Base-by-base conservation (phyloP, 176 grass and related monocot genomes). In the Avena atlantica region DNA sequence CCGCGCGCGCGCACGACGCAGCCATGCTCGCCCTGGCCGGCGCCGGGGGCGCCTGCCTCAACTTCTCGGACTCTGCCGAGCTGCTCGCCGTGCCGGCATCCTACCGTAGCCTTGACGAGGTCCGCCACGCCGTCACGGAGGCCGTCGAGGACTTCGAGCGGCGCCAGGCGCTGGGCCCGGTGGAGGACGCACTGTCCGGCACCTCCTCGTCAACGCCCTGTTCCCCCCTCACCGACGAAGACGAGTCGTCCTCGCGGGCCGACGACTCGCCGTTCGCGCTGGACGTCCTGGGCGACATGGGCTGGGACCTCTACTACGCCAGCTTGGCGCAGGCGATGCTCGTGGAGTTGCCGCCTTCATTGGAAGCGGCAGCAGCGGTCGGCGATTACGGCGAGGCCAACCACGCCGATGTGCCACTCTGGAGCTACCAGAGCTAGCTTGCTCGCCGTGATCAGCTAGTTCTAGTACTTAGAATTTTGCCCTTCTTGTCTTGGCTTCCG, bases 251-350 rank as follows among this genome's bases (percentile, higher is more conserved):
- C 12, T 56, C 52, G 16, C n/a, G 29, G 57, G 9, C 19, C 59
- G 49, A 83, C 23, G 80, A 55, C 40, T 47, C 76, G 17, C 34
- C 58, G 69, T 83, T 81, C 60, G 83, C 83, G 3, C 1, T 89
- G 12, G 85, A 72, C 37, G 59, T 89, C n/a, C 21, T 94, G 13
- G 24, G 53, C 6, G 90, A 89, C 57, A 89, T 91, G 92, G 81
- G 78, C 37, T 89, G 81, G 90, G 87, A 84, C 81, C 6, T 89
- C 75, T 97, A 97, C 86, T 97, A 94, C 65, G 79, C 92, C 58
- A 91, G 88, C 85, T 82, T 95, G 81, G 86, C 91, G n/a, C 84
- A 94, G 87, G 92, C 57, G 34, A 81, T 97, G 89, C 85, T 95
- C 67, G 34, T 85, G 82, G 85, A 68, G 48, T 86, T 84, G 17